These are phyloP conservation scores for Fusarium pseudograminearum DNA, from an alignment of 2,329 filamentous ascomycete genomes.

Conservation along the genomic window DNA sequence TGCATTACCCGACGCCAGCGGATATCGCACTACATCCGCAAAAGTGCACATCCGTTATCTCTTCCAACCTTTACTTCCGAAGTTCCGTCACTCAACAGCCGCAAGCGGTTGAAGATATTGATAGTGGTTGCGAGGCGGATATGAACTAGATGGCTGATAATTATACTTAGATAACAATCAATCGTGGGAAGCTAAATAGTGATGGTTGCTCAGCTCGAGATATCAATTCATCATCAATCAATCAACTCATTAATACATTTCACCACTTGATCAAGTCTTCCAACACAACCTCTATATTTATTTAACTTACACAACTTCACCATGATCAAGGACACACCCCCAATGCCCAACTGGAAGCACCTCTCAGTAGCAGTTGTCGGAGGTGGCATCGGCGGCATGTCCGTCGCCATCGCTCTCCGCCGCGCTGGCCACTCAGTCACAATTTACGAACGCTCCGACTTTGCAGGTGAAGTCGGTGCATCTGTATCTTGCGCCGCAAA, in stretches of 20 bases:
- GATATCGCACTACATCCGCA: constrained; percentile 19
- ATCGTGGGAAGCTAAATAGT: constrained; percentile 38
- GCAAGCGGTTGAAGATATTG: constrained; percentile 14
- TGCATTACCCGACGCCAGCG: constrained; percentile 42
- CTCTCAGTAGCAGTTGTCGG: constrained; percentile 61
- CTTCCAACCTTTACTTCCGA: constrained; percentile 4
- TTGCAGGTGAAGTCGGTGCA: constrained; percentile 75
- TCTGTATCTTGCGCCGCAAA: constrained; percentile 77
- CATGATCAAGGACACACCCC: constrained; percentile 35
- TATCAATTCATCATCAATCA: constrained; percentile 4
- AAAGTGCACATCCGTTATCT: constrained; percentile 19
- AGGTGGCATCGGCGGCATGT: constrained; percentile 63
- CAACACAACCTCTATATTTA: not conserved
- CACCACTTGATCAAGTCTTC: not conserved
- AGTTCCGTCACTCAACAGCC: constrained; percentile 24
- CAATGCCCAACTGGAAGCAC: constrained; percentile 55
- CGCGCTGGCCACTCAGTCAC: constrained; percentile 63
- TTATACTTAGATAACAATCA: not conserved
- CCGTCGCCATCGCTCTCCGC: constrained; percentile 60
- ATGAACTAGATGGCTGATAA: constrained; percentile 10
- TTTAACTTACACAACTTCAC: not conserved
- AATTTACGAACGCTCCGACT: constrained; percentile 75
- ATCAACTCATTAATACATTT: constrained; percentile 1
- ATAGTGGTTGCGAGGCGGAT: constrained; percentile 16
- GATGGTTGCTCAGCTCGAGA: constrained; percentile 14